Conservation (phyloP, 2,329 filamentous ascomycete genomes). For the Pseudogymnoascus sp. region DNA sequence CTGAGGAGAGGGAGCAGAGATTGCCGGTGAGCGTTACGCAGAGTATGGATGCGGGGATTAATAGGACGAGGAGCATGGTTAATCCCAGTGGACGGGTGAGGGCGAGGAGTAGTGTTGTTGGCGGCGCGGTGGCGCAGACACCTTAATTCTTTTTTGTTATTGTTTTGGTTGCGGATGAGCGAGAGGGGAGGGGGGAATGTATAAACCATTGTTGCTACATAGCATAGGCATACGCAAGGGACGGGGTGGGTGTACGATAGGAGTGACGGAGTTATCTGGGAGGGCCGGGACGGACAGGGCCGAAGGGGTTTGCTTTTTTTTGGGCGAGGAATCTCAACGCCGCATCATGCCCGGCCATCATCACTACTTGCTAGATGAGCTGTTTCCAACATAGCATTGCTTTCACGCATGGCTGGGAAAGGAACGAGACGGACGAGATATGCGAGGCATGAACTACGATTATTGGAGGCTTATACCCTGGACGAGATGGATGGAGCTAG, state of each 20-base stretch:
- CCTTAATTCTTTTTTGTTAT: neutral
- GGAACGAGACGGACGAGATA: neutral
- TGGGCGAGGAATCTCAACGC: neutral
- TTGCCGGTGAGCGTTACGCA: conserved; percentile 34
- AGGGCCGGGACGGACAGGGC: neutral
- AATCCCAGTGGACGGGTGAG: neutral
- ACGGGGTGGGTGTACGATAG: neutral
- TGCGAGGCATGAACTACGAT: conserved; percentile 2
- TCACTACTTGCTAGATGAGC: neutral
- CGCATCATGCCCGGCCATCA: neutral
- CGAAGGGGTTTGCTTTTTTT: neutral
- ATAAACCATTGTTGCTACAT: conserved; percentile 6
- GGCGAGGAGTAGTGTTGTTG: neutral
- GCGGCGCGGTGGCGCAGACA: neutral
- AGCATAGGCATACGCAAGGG: neutral
- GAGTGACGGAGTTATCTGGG: neutral
- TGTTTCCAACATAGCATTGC: neutral
- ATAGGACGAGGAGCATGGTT: neutral
- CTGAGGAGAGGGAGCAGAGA: conserved; percentile 36
- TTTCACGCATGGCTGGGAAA: neutral
- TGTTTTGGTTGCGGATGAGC: neutral
- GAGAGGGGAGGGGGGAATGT: neutral
- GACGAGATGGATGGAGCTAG: neutral
- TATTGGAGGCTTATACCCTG: conserved; percentile 6
- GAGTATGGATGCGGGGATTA: conserved; percentile 8